Percentiles rank a stretch among this genome's conserved stretches.
These are phyloP conservation scores for Triticum monococcum DNA, from an alignment of 176 grass and related monocot genomes.

Conservation along the genomic window DNA sequence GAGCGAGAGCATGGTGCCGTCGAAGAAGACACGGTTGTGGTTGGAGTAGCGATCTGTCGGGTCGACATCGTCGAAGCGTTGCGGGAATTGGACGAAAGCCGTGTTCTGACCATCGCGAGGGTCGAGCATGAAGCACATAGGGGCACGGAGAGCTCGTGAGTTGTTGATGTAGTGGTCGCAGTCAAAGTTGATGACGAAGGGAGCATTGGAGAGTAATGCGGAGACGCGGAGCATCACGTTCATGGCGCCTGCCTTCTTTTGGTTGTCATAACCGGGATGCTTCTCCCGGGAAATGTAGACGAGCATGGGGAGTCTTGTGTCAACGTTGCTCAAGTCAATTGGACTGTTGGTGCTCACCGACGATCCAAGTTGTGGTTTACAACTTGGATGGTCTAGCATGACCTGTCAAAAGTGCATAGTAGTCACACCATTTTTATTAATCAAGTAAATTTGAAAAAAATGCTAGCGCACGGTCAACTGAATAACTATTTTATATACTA, in stretches of 20 bases:
- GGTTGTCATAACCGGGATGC: constrained; percentile 23
- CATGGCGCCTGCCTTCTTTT: constrained; percentile 56
- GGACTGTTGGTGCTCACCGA: background rate
- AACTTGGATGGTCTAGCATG: constrained; percentile 15
- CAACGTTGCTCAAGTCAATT: constrained; percentile 29
- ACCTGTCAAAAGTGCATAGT: background rate
- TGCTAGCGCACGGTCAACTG: too few relatives aligned
- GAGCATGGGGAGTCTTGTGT: constrained; percentile 42
- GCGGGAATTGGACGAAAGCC: constrained; percentile 83
- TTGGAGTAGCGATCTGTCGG: constrained; percentile 83
- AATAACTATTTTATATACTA: too few relatives aligned
- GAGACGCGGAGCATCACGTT: constrained; percentile 43
- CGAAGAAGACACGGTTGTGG: constrained; percentile 96
- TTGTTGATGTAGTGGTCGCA: constrained; percentile 57
- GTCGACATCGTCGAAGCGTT: constrained; percentile 81
- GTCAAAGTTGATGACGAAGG: constrained; percentile 54
- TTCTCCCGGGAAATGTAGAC: constrained; percentile 46
- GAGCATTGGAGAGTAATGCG: constrained; percentile 42
- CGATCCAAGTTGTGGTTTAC: background rate
- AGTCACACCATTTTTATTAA: too few relatives aligned
- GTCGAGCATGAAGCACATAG: constrained; percentile 52
- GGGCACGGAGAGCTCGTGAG: background rate
- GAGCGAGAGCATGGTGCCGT: constrained; percentile 90
- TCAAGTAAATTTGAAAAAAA: background rate
- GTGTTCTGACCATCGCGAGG: constrained; percentile 47